Evolutionary conservation across 2,329 filamentous ascomycete species (phyloP), one percentile per base, ranked within the genome.

Genomic region (Clonostachys rhizophaga): DNA sequence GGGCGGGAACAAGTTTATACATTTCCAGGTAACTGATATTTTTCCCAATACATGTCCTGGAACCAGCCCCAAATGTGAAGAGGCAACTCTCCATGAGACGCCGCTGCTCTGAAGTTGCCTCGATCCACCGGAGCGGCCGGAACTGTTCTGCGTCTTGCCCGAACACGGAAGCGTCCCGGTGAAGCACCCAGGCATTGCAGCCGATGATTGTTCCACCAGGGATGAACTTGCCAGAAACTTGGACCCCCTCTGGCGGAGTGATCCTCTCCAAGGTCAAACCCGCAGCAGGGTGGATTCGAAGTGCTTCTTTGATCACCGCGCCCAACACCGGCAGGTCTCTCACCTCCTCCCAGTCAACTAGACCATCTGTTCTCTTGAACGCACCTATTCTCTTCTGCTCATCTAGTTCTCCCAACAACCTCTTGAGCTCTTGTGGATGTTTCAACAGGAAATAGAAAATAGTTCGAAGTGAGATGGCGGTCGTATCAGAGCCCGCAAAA

Each of bases 291-390:
- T 77, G 71, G 16, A 81, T 59, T 13, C 78, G 69, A 17, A 80
- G 57, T 0, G 72, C 70, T 54, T 81, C 77, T 45, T 78, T 77
- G 37, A 81, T 70, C 4, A 73, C 68, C 1, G 75, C 75, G 48
- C 79, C 70, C 14, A 80, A 62, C 49, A 79, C 82, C 0, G 72
- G 74, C 24, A 30, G 10, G 24, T 30, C 24, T 30, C 24, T 30
- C 9, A 30, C 24, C 9, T 30, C 24, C 24, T 30, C 24, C 24
- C 24, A 30, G 24, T 30, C 24, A 10, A 30, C 24, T 54, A 76
- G 57, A 42, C 57, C 62, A 14, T 64, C 67, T 4, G 52, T 65
- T 51, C 68, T 67, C 33, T 60, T 69, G 54, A 64, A 74, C 0
- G 58, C 56, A 42, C 5, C 9, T 7, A 55, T 55, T 7, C 60